Percentiles rank a stretch among this genome's conserved stretches.
phyloP scores from a whole-genome alignment of 805 yeast species.

The Candida sithepensis region DNA sequence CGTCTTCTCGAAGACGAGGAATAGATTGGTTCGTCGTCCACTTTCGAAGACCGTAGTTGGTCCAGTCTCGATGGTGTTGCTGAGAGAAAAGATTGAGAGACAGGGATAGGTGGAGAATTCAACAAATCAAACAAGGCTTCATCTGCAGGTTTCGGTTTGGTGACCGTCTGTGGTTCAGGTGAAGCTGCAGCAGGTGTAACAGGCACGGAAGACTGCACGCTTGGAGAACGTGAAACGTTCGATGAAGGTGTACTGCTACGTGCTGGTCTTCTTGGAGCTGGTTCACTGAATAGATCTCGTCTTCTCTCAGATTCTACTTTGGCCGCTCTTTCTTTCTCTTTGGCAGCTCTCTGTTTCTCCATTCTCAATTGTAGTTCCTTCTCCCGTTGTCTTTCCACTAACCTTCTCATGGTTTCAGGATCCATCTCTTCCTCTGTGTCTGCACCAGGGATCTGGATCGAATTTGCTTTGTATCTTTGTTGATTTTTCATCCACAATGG shows the following conservation, averaged over 20 bases:
- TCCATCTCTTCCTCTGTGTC: constrained; percentile 47
- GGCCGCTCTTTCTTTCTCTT: constrained; percentile 5
- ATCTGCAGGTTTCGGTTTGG: constrained; percentile 15
- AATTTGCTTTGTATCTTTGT: constrained; percentile 42
- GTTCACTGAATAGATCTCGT: constrained; percentile 11
- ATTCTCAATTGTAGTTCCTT: constrained; percentile 28
- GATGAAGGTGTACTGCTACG: not conserved
- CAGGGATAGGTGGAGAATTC: constrained; percentile 16
- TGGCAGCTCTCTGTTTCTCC: constrained; percentile 16
- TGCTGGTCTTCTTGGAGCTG: constrained; percentile 14
- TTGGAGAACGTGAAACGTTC: not conserved
- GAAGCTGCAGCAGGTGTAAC: not conserved
- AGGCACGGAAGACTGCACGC: not conserved
- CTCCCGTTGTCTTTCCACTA: constrained; percentile 39
- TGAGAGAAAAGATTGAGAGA: not conserved
- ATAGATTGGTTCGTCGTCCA: constrained; percentile 19
- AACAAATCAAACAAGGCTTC: constrained; percentile 29
- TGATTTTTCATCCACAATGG: constrained; percentile 80
- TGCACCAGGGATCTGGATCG: constrained; percentile 29
- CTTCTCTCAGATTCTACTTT: constrained; percentile 13
- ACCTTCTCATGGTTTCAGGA: constrained; percentile 36
- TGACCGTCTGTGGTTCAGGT: not conserved
- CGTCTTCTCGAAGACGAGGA: constrained; percentile 28
- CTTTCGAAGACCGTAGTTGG: constrained; percentile 7
- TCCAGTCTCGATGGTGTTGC: constrained; percentile 8